Percentiles rank a stretch among this genome's conserved stretches.
phyloP scores from a whole-genome alignment of 495 filamentous ascomycete species.

The Neurospora pannonica region DNA sequence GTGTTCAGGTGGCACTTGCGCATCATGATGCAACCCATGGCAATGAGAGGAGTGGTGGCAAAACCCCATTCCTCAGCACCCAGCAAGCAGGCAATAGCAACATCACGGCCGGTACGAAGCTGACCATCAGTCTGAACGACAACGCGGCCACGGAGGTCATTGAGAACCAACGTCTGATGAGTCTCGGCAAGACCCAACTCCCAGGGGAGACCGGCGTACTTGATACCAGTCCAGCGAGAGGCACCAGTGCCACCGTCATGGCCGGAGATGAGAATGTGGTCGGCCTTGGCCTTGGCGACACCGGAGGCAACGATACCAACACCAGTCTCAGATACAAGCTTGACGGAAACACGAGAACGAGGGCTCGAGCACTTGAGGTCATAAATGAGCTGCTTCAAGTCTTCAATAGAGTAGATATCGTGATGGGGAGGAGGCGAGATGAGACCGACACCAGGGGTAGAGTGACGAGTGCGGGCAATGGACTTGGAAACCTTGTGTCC shows the following conservation, averaged over 20 bases:
- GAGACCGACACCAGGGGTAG: slow-evolving; percentile 95
- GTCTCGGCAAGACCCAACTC: slow-evolving; percentile 97
- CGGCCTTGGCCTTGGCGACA: slow-evolving; percentile 97
- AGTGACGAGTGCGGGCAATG: slow-evolving; percentile 93
- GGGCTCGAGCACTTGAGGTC: slow-evolving; percentile 98
- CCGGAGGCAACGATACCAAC: slow-evolving; percentile 97
- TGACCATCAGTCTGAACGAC: slow-evolving; percentile 98
- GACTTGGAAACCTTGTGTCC: slow-evolving; percentile 97
- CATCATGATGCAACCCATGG: slow-evolving; percentile 98
- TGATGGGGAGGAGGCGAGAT: slow-evolving; percentile 99
- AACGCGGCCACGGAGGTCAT: slow-evolving; percentile 93
- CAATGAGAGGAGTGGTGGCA: slow-evolving; percentile 93
- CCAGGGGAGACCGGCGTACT: slow-evolving; percentile 97
- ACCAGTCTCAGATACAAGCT: slow-evolving; percentile 96
- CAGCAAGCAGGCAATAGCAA: slow-evolving; percentile 92
- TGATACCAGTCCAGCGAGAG: slow-evolving; percentile 98
- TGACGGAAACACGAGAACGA: slow-evolving; percentile 90
- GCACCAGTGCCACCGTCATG: slow-evolving; percentile 98
- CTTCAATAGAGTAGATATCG: slow-evolving; percentile 99
- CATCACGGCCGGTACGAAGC: slow-evolving; percentile 85
- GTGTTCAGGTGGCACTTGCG: slow-evolving; percentile 71
- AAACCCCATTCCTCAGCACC: slow-evolving; percentile 98
- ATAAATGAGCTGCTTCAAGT: slow-evolving; percentile 98
- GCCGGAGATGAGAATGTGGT: slow-evolving; percentile 95
- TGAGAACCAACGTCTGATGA: slow-evolving; percentile 96